These are phyloP conservation scores for Zelopaecilomyces penicillatus DNA, from an alignment of 2,329 filamentous ascomycete species.

Conservation along the genomic window DNA sequence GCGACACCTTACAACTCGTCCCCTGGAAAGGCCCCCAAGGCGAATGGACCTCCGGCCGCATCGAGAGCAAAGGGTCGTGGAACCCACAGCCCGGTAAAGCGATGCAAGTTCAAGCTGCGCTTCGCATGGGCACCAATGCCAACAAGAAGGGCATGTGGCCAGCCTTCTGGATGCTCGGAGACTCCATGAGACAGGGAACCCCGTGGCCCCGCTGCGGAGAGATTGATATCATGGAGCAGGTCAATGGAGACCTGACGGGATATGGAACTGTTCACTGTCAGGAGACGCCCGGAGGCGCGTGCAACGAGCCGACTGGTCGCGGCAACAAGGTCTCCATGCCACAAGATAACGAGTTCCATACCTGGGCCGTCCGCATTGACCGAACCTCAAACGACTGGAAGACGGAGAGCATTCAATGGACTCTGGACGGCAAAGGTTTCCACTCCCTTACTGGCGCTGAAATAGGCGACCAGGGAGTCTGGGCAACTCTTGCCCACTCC, in stretches of 20 bases:
- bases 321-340: conserved; percentile 28
- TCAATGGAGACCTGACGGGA: conserved; percentile 36
- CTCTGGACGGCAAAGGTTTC: conserved; percentile 35
- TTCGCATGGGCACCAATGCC: conserved; percentile 33
- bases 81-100: conserved; percentile 30
- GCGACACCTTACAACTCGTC: conserved; percentile 42
- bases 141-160: conserved; percentile 45
- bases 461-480: conserved; percentile 32
- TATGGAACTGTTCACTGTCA: conserved; percentile 43
- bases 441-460: conserved; percentile 33
- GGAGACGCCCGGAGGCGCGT: conserved; percentile 32
- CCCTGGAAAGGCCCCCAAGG: conserved; percentile 31
- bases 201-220: conserved; percentile 42
- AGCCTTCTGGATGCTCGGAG: conserved; percentile 44
- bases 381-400: conserved; percentile 35
- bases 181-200: conserved; percentile 36
- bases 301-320: conserved; percentile 39
- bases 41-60: conserved; percentile 41
- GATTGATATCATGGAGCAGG: conserved; percentile 42
- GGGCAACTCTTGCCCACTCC: conserved; percentile 34
- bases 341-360: conserved; percentile 37
- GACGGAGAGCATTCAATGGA: conserved; percentile 41
- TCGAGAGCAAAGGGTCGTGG: conserved; percentile 40
- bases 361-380: conserved; percentile 40
- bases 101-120: conserved; percentile 35